phyloP scores from a whole-genome alignment of 441 rosid species.

The Erysimum cheiri region DNA sequence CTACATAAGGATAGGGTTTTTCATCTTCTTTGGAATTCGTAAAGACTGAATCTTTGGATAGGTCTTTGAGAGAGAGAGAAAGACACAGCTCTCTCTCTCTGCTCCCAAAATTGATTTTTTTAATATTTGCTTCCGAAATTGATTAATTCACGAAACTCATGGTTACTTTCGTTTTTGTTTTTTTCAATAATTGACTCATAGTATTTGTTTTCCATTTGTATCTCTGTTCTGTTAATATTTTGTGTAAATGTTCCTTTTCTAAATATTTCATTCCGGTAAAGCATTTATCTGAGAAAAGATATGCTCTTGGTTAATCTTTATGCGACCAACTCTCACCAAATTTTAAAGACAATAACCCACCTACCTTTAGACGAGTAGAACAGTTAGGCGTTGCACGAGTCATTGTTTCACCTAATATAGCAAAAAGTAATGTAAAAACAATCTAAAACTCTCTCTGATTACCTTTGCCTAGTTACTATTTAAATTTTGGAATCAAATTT shows the following conservation, averaged over 20 bases:
- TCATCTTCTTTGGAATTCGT: constrained; percentile 19
- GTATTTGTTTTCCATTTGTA: background rate
- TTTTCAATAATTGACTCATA: background rate
- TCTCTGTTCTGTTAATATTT: background rate
- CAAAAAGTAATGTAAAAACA: background rate
- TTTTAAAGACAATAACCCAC: background rate
- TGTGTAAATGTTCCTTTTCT: background rate
- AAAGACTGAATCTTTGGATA: constrained; percentile 26
- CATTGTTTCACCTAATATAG: constrained; percentile 36
- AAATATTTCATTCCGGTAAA: background rate
- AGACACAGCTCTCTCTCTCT: background rate
- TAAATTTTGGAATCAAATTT: background rate
- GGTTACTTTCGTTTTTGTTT: background rate
- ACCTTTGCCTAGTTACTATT: background rate
- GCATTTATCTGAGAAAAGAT: background rate
- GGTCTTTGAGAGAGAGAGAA: background rate
- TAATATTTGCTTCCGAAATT: constrained; percentile 8
- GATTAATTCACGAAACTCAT: constrained; percentile 4
- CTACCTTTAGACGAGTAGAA: background rate
- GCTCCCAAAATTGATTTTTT: background rate
- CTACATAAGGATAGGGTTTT: constrained; percentile 25
- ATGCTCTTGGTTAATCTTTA: constrained; percentile 2
- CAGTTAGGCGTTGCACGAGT: background rate
- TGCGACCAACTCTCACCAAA: constrained; percentile 26
- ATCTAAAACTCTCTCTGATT: background rate